Percentiles rank a stretch among this genome's conserved stretches.
Conservation (phyloP, 352 stramenopile genomes). For the Phytopythium boreale region DNA sequence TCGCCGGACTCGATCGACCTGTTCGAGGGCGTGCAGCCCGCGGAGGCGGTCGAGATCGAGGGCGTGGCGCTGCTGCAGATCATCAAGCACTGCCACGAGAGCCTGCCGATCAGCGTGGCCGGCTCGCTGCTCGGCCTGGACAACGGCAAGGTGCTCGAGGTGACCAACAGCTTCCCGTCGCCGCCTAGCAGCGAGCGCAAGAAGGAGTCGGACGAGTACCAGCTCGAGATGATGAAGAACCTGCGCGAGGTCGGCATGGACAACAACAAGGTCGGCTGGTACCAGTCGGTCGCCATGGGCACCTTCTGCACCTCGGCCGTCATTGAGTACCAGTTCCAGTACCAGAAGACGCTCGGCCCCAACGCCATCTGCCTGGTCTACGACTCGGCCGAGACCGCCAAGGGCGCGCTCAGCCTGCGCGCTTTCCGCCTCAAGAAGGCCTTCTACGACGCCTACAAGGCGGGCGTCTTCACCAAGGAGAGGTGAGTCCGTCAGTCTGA, state of each 20-base stretch:
- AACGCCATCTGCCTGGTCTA: conserved; percentile 98
- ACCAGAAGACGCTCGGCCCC: conserved; percentile 95
- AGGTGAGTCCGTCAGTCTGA: conserved; percentile 11
- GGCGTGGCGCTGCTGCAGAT: conserved; percentile 90
- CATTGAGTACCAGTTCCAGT: conserved; percentile 95
- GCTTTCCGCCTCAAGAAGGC: conserved; percentile 94
- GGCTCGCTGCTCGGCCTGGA: conserved; percentile 96
- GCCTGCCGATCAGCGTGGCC: conserved; percentile 90
- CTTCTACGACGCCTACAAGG: conserved; percentile 92
- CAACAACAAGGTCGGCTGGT: conserved; percentile 99
- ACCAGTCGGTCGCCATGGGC: conserved; percentile 96
- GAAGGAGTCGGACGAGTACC: conserved; percentile 91
- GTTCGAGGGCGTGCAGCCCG: conserved; percentile 63
- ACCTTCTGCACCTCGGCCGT: conserved; percentile 95
- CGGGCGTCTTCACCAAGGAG: conserved; percentile 77
- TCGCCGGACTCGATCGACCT: conserved; percentile 56
- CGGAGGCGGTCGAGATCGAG: conserved; percentile 72
- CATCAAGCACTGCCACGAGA: conserved; percentile 99
- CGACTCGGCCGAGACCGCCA: conserved; percentile 95
- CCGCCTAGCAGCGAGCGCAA: conserved; percentile 79
- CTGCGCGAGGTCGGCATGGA: conserved; percentile 97
- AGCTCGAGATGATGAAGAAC: conserved; percentile 99
- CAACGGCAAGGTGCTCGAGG: conserved; percentile 90
- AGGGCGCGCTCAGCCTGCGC: conserved; percentile 94
- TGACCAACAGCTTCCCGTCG: conserved; percentile 98